phyloP scores from a whole-genome alignment of 441 rosid species.

The Gossypium davidsonii region DNA sequence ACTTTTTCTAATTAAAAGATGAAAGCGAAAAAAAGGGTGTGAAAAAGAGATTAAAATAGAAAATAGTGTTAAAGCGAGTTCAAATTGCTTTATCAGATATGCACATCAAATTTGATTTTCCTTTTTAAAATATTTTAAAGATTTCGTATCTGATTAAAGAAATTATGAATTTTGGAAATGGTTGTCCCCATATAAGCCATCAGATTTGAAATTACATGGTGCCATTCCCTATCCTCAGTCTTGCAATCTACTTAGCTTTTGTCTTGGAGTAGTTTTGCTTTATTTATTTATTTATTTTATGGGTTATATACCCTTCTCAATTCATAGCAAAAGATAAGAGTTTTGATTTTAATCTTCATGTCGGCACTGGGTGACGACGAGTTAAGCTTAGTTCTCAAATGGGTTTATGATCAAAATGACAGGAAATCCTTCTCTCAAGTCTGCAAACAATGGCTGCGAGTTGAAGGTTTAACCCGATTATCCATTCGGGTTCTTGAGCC shows the following conservation, averaged over 20 bases:
- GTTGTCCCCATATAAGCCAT: not conserved
- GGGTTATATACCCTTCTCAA: not conserved
- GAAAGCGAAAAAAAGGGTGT: no score
- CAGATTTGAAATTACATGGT: not conserved
- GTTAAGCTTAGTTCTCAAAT: constrained; percentile 27
- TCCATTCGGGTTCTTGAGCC: constrained; percentile 36
- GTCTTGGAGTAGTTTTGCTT: not conserved
- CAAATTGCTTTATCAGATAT: no score
- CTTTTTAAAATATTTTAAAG: no score
- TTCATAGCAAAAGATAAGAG: not conserved
- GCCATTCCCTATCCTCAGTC: not conserved
- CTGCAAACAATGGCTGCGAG: constrained; percentile 40
- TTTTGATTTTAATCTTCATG: constrained; percentile 16
- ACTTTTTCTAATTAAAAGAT: no score
- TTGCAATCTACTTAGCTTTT: not conserved
- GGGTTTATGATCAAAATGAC: constrained; percentile 20
- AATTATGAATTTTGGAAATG: not conserved
- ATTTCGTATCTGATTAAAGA: not conserved
- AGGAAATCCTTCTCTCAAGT: constrained; percentile 31
- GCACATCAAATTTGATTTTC: no score
- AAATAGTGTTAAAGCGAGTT: no score
- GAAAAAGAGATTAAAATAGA: no score
- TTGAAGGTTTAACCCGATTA: constrained; percentile 32
- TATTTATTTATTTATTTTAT: not conserved
- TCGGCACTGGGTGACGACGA: constrained; percentile 37